Evolutionary conservation across 2,329 filamentous ascomycete species (phyloP), one percentile per base, ranked within the genome.

Genomic region (Ambrosiella beaveri): DNA sequence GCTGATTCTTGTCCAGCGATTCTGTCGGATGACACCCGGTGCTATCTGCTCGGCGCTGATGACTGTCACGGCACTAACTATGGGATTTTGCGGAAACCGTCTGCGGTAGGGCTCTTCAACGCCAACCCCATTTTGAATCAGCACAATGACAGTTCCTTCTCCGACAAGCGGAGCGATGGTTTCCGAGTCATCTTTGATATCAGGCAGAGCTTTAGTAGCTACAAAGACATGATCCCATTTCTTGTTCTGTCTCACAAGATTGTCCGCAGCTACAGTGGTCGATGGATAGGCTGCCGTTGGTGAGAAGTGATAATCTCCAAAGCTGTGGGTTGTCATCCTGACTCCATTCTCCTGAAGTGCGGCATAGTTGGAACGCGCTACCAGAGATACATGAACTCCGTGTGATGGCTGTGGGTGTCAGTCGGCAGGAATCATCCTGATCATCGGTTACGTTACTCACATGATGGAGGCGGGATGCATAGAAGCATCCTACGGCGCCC

Each of bases 331-430:
- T 55, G 78, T 74, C 40, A 89, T 70, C 37, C 72, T 70, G 65
- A 88, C 84, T 52, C 85, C 85, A 27, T 75, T 70, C 8, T 71
- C 68, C 57, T 75, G 74, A 51, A 88, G 81, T 39, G 77, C 78
- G 27, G 73, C 68, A 72, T 85, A 88, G 71, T 88, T 88, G 45
- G 84, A 87, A 54, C 85, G 79, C 62, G 84, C 86, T 57, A 86
- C 80, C 50, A 86, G 78, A 4, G 84, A 87, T 54, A 85, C 80
- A 59, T 77, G 71, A 45, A 82, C 71, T 58, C 77, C 74, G 59
- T 73, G 68, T 12, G 66, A 64, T 7, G 75, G 75, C 75, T 78
- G 59, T 7, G 27, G 27, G 19, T 56, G 39, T 65, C 19, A 47
- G 44, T 40, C 65, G 59, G 39, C 54, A 52, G 52, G 40, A 19